A percentile compares a stretch with the other conserved stretches of the same genome.
Evolutionary conservation across 768 basidiomycete genomes (phyloP).

Genomic region (Ephemerocybe angulata): DNA sequence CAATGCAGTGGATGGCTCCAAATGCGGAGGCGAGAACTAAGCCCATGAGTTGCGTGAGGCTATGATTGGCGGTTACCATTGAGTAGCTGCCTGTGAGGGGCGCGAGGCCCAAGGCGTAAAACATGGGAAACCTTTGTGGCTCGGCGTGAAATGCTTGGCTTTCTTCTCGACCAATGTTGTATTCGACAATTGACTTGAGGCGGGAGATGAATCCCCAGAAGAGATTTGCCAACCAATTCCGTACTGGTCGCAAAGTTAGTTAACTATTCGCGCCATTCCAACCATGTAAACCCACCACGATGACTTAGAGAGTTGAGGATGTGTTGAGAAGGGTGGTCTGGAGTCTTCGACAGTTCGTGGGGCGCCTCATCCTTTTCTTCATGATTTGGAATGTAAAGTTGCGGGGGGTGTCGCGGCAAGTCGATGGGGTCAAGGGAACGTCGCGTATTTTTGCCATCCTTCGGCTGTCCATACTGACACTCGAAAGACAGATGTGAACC

Average conservation of each 20-base stretch:
- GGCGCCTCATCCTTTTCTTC: no score
- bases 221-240: not conserved
- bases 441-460: no score
- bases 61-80: not conserved
- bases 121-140: not conserved
- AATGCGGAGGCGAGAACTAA: constrained; percentile 11
- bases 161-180: not conserved
- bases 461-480: no score
- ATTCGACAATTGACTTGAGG: not conserved
- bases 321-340: no score
- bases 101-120: not conserved
- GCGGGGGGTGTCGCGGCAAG: no score
- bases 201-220: not conserved
- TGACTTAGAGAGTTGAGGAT: no score
- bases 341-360: no score
- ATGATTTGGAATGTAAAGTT: no score
- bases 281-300: no score
- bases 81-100: not conserved
- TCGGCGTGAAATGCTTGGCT: not conserved
- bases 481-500: not conserved
- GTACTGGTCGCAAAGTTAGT: not conserved
- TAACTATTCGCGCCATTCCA: not conserved
- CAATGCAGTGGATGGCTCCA: constrained; percentile 20
- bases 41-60: not conserved
- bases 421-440: no score